Percentiles rank a stretch among this genome's conserved stretches.
Conservation (phyloP, 164 flowering plant genomes). For the Paratinospora sagittata region DNA sequence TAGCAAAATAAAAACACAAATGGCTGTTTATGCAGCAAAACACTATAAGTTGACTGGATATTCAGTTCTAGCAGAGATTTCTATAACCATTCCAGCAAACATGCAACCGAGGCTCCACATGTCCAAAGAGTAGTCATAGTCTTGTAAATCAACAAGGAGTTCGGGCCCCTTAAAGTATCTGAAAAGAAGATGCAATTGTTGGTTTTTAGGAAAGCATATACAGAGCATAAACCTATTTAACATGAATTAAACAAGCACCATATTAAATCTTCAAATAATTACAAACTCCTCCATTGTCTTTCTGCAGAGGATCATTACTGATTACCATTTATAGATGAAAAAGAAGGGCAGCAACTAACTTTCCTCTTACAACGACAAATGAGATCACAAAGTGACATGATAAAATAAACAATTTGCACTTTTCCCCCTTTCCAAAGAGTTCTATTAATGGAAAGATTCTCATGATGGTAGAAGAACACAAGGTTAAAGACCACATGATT, state of each 20-base stretch:
- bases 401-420: too few species aligned
- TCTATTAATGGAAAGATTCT: too few species aligned
- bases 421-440: too few species aligned
- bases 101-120: conserved; percentile 81
- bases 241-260: too few species aligned
- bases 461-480: background rate
- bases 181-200: conserved; percentile 9
- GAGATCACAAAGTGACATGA: too few species aligned
- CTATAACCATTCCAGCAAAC: conserved; percentile 67
- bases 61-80: background rate
- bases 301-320: too few species aligned
- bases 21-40: background rate
- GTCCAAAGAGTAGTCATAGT: conserved; percentile 75
- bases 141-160: conserved; percentile 68
- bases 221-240: background rate
- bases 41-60: background rate
- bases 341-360: too few species aligned
- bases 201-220: background rate
- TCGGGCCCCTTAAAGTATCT: conserved; percentile 72
- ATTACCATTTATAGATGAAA: too few species aligned
- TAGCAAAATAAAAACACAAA: background rate
- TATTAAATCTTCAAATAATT: too few species aligned
- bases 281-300: too few species aligned
- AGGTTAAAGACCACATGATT: background rate
- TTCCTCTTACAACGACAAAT: too few species aligned